Evolutionary conservation across 129 eudicot species (phyloP).

Genomic region (Artemisia tridentata): DNA sequence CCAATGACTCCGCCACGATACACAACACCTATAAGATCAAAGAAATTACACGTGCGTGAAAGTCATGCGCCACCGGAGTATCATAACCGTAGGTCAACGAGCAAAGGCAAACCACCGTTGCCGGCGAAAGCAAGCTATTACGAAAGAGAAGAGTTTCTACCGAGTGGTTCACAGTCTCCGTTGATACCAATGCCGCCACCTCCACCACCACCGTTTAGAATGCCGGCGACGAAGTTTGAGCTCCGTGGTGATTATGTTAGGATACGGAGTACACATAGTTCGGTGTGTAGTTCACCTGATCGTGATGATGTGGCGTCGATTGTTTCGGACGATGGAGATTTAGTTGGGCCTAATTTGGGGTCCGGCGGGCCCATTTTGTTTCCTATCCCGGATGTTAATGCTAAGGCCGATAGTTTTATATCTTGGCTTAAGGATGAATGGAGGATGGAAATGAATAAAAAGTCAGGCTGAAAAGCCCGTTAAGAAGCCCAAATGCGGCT

Average conservation of each 20-base stretch:
- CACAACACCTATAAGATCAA: too few relatives aligned
- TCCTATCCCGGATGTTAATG: too few relatives aligned
- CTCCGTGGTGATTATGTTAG: too few relatives aligned
- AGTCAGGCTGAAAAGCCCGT: constrained; percentile 22
- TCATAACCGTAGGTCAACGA: constrained; percentile 16
- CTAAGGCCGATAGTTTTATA: constrained; percentile 40
- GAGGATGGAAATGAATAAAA: constrained; percentile 32
- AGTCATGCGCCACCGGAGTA: too few relatives aligned
- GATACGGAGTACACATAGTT: too few relatives aligned
- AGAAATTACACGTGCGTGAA: too few relatives aligned
- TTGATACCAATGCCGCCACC: constrained; percentile 53
- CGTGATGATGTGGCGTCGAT: constrained; percentile 45
- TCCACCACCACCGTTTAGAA: constrained; percentile 68
- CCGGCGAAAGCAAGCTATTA: constrained; percentile 48
- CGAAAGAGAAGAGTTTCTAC: constrained; percentile 36
- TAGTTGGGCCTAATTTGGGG: constrained; percentile 18
- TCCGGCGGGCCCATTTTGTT: too few relatives aligned
- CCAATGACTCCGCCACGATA: too few relatives aligned
- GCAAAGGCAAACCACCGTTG: constrained; percentile 61
- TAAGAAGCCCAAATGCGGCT: constrained; percentile 7
- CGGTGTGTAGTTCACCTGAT: too few relatives aligned
- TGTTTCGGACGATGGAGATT: constrained; percentile 21
- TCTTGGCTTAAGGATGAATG: constrained; percentile 42
- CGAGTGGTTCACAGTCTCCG: constrained; percentile 55
- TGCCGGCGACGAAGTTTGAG: constrained; percentile 48